phyloP scores from a whole-genome alignment of 495 filamentous ascomycete genomes.

The Astrothelium macrocarpum region DNA sequence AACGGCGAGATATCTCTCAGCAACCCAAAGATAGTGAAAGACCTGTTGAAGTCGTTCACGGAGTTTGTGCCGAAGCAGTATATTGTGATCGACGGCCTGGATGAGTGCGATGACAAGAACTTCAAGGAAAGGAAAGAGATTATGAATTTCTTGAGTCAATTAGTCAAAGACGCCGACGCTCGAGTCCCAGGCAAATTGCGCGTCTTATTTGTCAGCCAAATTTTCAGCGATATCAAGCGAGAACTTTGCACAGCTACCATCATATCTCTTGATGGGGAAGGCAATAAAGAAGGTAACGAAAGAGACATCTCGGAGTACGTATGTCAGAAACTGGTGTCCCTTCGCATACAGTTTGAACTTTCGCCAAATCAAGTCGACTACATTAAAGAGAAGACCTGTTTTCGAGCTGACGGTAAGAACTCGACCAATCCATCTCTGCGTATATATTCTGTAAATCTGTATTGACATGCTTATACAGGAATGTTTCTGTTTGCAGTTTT shows the following conservation, averaged over 20 bases:
- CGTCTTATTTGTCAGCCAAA: conserved; percentile 22
- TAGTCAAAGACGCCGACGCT: conserved; percentile 22
- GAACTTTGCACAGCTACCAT: conserved; percentile 21
- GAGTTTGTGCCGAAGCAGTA: conserved; percentile 14
- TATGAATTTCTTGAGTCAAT: conserved; percentile 8
- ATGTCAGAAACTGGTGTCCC: conserved; percentile 11
- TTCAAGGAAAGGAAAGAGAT: conserved; percentile 9
- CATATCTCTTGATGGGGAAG: conserved; percentile 18
- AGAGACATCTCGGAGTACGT: conserved; percentile 29
- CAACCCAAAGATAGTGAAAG: conserved; percentile 6
- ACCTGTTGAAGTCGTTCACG: conserved; percentile 14
- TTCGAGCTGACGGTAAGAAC: conserved; percentile 11
- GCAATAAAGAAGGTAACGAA: conserved; percentile 26
- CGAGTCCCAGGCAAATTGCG: conserved; percentile 23
- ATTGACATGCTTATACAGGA: conserved; percentile 22
- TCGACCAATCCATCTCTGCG: conserved; percentile 8
- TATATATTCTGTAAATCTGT: neutral
- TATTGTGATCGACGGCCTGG: conserved; percentile 17
- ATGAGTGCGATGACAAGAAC: conserved; percentile 13
- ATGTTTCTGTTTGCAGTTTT: conserved; percentile 45
- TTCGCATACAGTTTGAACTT: conserved; percentile 26
- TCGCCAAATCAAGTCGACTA: conserved; percentile 11
- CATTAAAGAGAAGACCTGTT: conserved; percentile 13
- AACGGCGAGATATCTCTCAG: conserved; percentile 16
- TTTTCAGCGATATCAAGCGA: conserved; percentile 24